Conservation (phyloP, 1,139 yeast genomes). For the Fermentozyma sake region DNA sequence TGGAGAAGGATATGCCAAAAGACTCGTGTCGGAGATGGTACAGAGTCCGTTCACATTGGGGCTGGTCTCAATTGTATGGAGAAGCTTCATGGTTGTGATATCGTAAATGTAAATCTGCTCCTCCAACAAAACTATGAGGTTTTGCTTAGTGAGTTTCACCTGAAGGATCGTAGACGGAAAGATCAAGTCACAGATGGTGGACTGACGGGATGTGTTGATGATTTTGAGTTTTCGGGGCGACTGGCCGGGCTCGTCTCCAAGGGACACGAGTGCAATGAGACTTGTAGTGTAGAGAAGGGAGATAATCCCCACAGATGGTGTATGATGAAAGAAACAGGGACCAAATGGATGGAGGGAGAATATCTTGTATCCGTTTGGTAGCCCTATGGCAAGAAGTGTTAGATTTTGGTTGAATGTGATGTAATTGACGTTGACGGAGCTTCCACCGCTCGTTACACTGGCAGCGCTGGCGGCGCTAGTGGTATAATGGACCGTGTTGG, state of each 20-base stretch:
- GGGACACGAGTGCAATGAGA: slow-evolving; percentile 78
- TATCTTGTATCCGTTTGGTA: slow-evolving; percentile 72
- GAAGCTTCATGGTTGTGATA: slow-evolving; percentile 76
- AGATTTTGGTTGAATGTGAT: slow-evolving; percentile 89
- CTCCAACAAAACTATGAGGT: slow-evolving; percentile 73
- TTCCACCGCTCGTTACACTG: too few species aligned
- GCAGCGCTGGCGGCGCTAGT: too few species aligned
- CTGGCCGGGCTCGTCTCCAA: slow-evolving; percentile 76
- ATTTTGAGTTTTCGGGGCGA: slow-evolving; percentile 81
- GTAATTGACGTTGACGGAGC: slow-evolving; percentile 36
- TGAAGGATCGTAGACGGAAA: slow-evolving; percentile 80
- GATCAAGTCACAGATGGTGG: slow-evolving; percentile 79
- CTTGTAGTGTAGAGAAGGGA: slow-evolving; percentile 94
- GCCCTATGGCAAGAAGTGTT: slow-evolving; percentile 80
- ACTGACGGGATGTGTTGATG: slow-evolving; percentile 70
- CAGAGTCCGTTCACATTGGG: slow-evolving; percentile 61
- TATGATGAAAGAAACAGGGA: slow-evolving; percentile 52
- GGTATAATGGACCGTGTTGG: too few species aligned
- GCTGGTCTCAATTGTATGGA: slow-evolving; percentile 84
- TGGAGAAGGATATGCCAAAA: slow-evolving; percentile 86
- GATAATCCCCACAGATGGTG: slow-evolving; percentile 65
- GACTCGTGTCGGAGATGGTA: slow-evolving; percentile 59
- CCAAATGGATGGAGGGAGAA: slow-evolving; percentile 92
- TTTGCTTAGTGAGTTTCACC: slow-evolving; percentile 69
- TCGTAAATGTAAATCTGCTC: slow-evolving; percentile 90